These are phyloP conservation scores for Trichoderma endophyticum DNA, from an alignment of 2,329 filamentous ascomycete genomes.

Conservation along the genomic window DNA sequence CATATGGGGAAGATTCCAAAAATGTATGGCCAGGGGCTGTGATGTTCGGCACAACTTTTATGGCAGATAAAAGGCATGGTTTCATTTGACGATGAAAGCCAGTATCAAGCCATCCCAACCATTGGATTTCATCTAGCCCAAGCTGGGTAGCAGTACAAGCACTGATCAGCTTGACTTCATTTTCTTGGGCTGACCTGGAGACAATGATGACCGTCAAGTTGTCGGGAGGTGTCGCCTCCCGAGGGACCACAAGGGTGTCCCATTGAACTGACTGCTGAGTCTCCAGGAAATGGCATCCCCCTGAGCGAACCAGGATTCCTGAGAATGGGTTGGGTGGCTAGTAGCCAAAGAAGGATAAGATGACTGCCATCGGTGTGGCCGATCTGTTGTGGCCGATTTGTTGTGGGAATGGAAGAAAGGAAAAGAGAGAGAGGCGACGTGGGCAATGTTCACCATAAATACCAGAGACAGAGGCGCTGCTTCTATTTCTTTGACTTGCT, in stretches of 20 bases:
- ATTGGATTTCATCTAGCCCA: not conserved
- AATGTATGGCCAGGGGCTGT: not conserved
- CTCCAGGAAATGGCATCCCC: conserved; percentile 20
- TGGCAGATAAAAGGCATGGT: not conserved
- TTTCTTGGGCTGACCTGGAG: not conserved
- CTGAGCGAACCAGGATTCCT: conserved; percentile 12
- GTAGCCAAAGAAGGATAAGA: conserved; percentile 19
- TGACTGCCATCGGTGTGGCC: conserved; percentile 7
- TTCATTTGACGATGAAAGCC: not conserved
- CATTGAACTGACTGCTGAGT: conserved; percentile 17
- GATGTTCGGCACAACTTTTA: not conserved
- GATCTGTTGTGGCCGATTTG: not conserved
- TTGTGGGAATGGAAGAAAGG: not conserved
- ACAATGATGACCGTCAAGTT: conserved; percentile 3
- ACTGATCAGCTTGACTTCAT: not conserved
- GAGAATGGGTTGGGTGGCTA: conserved; percentile 14
- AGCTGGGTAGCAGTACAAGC: not conserved
- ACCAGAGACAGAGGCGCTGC: too few species aligned
- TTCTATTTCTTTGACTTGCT: too few species aligned
- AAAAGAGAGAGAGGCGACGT: not conserved
- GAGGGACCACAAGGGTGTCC: not conserved
- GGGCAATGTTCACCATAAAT: too few species aligned
- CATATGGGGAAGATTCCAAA: not conserved
- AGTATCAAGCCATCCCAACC: not conserved
- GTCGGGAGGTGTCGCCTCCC: not conserved